Base-by-base conservation (phyloP, 345 rosid species). In the Arabis hirsuta region DNA sequence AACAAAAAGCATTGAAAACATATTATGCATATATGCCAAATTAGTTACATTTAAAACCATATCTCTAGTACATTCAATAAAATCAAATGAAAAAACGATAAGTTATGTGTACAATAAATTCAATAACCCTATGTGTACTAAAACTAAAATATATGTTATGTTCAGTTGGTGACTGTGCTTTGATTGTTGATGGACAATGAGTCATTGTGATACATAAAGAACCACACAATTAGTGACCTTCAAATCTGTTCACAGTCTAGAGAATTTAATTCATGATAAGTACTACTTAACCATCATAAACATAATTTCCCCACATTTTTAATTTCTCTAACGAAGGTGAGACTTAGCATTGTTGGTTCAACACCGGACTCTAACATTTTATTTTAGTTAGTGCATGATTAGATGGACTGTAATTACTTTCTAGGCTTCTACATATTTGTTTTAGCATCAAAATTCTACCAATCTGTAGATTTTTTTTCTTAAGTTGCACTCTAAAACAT, bases 261-360 rank as follows among this genome's bases (percentile, higher is more conserved):
- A 12, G 14, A 32, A 47, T 72, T 72, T 45, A 72, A 34, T 72
- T 72, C 47, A 24, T 72, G 76, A 72, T 32, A 55, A 63, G 64
- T 45, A 72, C 76, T 32, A 55, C 76, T 72, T 55, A 72, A 72
- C 76, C 47, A 63, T 63, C 32, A 36, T 72, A 54, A 55, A 72
- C 70, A 72, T 54, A 72, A 44, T 13, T 54, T 55, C 70, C 70
- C 63, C 47, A 45, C 64, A 29, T 51, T 72, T 61, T 62, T 2
- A 61, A 6, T 52, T 19, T 12, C 24, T 22, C 24, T 22, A 22
- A 22, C 24, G 24, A 22, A 22, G 24, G 34, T 46, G 20, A 56
- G 24, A 57, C 53, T 22, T 22, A 3, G 56, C 56, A 13, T 46
- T 55, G 53, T 34, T 56, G 73, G 38, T 69, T 69, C 46, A 20